phyloP scores from a whole-genome alignment of 768 basidiomycete species.

The Astraeus odoratus region DNA sequence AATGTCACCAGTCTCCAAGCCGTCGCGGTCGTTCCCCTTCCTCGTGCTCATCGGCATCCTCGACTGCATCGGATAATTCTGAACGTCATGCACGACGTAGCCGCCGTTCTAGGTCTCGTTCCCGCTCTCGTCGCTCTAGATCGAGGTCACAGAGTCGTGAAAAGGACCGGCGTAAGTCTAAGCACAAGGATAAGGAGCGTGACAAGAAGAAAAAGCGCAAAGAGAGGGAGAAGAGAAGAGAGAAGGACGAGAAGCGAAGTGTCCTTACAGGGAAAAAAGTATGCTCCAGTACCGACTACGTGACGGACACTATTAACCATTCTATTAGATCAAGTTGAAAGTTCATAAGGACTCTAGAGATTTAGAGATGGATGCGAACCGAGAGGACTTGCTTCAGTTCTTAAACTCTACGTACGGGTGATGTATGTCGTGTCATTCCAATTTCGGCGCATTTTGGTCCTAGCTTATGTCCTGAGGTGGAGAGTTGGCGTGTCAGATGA shows the following conservation, averaged over 20 bases:
- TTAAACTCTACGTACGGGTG: slow-evolving; percentile 44
- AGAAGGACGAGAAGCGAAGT: slow-evolving; percentile 45
- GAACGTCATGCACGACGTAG: slow-evolving; percentile 11
- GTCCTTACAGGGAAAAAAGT: slow-evolving; percentile 60
- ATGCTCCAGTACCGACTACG: neutral
- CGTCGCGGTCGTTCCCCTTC: slow-evolving; percentile 14
- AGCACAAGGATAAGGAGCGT: slow-evolving; percentile 19
- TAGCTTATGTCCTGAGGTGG: neutral
- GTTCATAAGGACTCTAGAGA: slow-evolving; percentile 55
- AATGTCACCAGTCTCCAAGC: slow-evolving; percentile 17
- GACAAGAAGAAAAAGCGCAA: slow-evolving; percentile 34
- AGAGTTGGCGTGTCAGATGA: neutral
- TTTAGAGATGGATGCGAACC: slow-evolving; percentile 49
- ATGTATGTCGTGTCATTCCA: neutral
- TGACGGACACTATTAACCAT: neutral
- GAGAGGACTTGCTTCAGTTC: slow-evolving; percentile 46
- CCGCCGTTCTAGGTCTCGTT: slow-evolving; percentile 17
- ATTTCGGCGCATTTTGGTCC: neutral
- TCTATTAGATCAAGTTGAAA: slow-evolving; percentile 50
- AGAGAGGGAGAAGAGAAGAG: slow-evolving; percentile 29
- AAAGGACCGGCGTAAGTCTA: slow-evolving; percentile 18
- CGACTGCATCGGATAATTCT: slow-evolving; percentile 8
- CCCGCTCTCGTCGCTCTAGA: slow-evolving; percentile 16
- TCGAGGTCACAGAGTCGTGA: slow-evolving; percentile 26
- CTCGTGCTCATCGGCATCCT: slow-evolving; percentile 12